Evolutionary conservation across 2,329 filamentous ascomycete genomes (phyloP).

Genomic region (Knoxdaviesia proteae): DNA sequence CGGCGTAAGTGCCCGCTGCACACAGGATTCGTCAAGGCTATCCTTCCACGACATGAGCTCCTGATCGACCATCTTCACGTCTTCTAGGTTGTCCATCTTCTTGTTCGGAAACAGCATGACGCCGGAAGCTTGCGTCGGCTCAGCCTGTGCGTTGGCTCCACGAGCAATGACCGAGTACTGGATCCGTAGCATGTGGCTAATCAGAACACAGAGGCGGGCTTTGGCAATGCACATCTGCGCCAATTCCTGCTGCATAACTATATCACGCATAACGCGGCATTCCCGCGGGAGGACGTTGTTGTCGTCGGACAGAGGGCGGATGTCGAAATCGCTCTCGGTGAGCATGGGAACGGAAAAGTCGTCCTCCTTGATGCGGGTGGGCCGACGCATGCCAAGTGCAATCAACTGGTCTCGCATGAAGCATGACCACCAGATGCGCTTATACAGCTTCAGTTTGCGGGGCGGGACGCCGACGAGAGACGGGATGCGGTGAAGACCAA

Average conservation of each 20-base stretch:
- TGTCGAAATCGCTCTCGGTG: conserved; percentile 65
- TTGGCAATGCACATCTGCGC: conserved; percentile 84
- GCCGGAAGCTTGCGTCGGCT: no score
- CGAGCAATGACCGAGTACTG: conserved; percentile 85
- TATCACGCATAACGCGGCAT: conserved; percentile 51
- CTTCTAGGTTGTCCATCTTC: conserved; percentile 58
- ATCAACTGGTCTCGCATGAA: conserved; percentile 90
- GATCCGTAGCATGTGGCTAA: conserved; percentile 72
- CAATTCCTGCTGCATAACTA: conserved; percentile 53
- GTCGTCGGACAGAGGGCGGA: conserved; percentile 43
- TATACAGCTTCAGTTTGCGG: conserved; percentile 66
- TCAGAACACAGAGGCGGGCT: conserved; percentile 70
- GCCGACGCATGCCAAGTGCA: conserved; percentile 79
- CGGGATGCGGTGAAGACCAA: conserved; percentile 77
- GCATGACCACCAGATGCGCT: conserved; percentile 94
- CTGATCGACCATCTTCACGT: conserved; percentile 58
- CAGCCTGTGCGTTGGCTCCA: conserved; percentile 27
- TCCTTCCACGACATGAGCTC: conserved; percentile 62
- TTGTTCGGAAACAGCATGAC: conserved; percentile 83
- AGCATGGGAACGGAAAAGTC: conserved; percentile 92
- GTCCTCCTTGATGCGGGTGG: conserved; percentile 78
- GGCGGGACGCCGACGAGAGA: conserved; percentile 52
- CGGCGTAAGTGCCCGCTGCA: conserved; percentile 36
- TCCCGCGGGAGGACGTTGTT: conserved; percentile 47
- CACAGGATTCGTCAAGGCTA: conserved; percentile 48